Evolutionary conservation across 139 green algal species (phyloP).

Genomic region (Chlorella vulgaris): DNA sequence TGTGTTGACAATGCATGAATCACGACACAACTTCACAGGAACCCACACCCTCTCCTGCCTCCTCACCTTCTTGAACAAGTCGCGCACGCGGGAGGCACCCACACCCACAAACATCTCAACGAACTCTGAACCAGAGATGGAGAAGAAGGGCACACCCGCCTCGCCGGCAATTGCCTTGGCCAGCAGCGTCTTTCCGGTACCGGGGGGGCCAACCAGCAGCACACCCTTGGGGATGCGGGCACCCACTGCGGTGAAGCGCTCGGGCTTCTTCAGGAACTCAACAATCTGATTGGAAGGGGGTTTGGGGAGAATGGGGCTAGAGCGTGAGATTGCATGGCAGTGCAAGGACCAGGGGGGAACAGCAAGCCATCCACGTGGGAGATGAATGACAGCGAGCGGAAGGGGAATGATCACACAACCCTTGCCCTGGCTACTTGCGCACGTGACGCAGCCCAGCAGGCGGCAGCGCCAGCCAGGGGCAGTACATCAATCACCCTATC

Average conservation of each 20-base stretch:
- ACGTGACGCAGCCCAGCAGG: too few relatives aligned
- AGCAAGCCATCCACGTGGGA: too few relatives aligned
- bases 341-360: too few relatives aligned
- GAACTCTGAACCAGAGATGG: slow-evolving; percentile 78
- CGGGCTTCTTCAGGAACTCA: slow-evolving; percentile 99
- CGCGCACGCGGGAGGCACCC: slow-evolving; percentile 77
- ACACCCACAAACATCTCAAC: slow-evolving; percentile 84
- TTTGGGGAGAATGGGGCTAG: too few relatives aligned
- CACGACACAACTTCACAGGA: not conserved
- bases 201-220: slow-evolving; percentile 94
- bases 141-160: slow-evolving; percentile 72
- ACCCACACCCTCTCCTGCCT: slow-evolving; percentile 13
- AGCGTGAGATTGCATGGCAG: too few relatives aligned
- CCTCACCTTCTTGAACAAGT: slow-evolving; percentile 94
- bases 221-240: slow-evolving; percentile 99
- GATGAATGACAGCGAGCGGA: too few relatives aligned
- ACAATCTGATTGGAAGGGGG: slow-evolving; percentile 76
- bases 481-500: not conserved
- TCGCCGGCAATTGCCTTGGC: slow-evolving; percentile 91
- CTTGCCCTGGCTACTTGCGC: too few relatives aligned
- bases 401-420: too few relatives aligned
- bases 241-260: slow-evolving; percentile 98
- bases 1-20: not conserved
- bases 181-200: slow-evolving; percentile 97
- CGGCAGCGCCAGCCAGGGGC: too few relatives aligned